phyloP scores from a whole-genome alignment of 164 flowering plant genomes.

The Aristolochia fimbriata region DNA sequence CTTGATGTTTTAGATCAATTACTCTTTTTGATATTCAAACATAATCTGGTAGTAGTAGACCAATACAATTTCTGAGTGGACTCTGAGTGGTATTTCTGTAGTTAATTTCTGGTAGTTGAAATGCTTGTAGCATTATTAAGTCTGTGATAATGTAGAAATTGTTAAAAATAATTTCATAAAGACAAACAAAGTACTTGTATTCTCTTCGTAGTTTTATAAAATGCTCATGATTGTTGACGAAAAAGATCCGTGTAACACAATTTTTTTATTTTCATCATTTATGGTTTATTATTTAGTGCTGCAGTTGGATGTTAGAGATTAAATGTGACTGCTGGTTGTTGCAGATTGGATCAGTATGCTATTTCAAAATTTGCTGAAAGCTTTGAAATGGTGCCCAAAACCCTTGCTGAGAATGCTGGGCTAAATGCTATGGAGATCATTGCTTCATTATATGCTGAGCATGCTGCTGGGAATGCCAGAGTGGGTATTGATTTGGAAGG shows the following conservation, averaged over 20 bases:
- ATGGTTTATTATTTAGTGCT: background rate
- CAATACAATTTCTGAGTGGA: too few relatives aligned
- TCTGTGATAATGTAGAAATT: too few relatives aligned
- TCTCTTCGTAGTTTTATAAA: too few relatives aligned
- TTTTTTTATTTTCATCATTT: background rate
- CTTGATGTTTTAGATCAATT: background rate
- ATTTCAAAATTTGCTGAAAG: conserved; percentile 91
- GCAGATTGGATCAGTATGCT: conserved; percentile 96
- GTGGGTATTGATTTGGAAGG: conserved; percentile 83
- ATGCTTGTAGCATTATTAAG: too few relatives aligned
- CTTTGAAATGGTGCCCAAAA: conserved; percentile 92
- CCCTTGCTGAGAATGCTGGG: conserved; percentile 93
- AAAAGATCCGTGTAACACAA: too few relatives aligned
- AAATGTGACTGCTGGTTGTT: background rate
- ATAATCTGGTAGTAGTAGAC: background rate
- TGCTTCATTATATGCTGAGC: conserved; percentile 82
- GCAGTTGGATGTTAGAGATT: too few relatives aligned
- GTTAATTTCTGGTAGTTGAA: too few relatives aligned
- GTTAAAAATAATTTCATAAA: too few relatives aligned
- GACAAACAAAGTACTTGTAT: too few relatives aligned
- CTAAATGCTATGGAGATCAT: conserved; percentile 91
- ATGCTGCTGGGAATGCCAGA: conserved; percentile 68
- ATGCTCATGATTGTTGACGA: too few relatives aligned
- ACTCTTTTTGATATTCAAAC: background rate
- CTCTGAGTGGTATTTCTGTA: too few relatives aligned